Evolutionary conservation across 78 protist genomes (phyloP), one percentile per base, ranked within the genome.

Genomic region (Dictyostelium purpureum): DNA sequence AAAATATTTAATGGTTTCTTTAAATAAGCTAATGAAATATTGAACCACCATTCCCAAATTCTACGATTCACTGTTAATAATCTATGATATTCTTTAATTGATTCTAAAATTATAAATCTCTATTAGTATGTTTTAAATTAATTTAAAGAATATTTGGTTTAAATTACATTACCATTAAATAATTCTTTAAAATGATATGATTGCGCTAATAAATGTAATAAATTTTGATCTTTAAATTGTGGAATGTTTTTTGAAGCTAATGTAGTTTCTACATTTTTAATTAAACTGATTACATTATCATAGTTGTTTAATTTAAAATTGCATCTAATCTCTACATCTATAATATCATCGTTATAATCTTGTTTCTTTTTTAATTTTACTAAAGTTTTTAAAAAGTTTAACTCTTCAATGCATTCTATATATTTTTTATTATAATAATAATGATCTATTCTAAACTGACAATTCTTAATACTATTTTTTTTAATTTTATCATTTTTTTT

Each of bases 21-120:
- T 37, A 77, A 40, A 77, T 57, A 77, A 14, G 56, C 28, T 42
- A 77, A 19, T 26, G 80, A 51, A 18, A 83, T 37, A 38, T 70
- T 70, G 4, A 83, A 43, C 90, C 90, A 83, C 90, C 90, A 83
- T 56, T 83, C 90, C 90, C 90, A 83, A 12, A 83, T 61, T 28
- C 37, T 52, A 37, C 35, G 26, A 42, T 47, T 70, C 0, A 40
- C 2, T 0, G 75, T 3, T 5, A 83, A 11, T 11, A 47, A 42
- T 26, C 59, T 3, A 14, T 83, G 90, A 57, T 83, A 83, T n/a
- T 69, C 54, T 56, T 11, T 19, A 26, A 19, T 83, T n/a, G 89
- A 18, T 5, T 69, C 70, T 47, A 33, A 21, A 57, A 21, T 21
- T 57, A 19, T 7, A 57, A 7, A 49, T 49, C 11, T 7, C n/a